Base-by-base conservation (phyloP, 202 grass and related monocot species). In the Zoysia matrella region DNA sequence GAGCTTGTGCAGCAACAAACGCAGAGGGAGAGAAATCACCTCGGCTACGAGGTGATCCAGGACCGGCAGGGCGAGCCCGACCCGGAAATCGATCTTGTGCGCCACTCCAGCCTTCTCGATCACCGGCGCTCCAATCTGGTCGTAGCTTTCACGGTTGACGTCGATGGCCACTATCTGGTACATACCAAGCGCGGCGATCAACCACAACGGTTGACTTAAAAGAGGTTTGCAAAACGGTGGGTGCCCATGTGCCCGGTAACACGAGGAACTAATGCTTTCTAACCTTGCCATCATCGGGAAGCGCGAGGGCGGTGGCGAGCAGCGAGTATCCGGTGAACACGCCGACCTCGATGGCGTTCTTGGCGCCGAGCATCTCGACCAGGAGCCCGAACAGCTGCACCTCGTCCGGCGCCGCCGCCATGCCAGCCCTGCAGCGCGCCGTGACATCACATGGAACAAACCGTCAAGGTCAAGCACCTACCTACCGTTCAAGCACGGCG, bases 311-410 rank as follows among this genome's bases (percentile, higher is more conserved):
- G 7, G 89, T 94, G 66, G 92, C 92, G 10, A 94, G 89, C 61
- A 94, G 84, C 50, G 89, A 94, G 80, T 94, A 94, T 0, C 89
- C 92, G 42, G 92, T 94, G 87, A 92, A 92, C 18, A 94, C 89
- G 36, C 92, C 92, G 58, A 94, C 74, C 85, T 94, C 87, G 18
- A 94, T 47, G 39, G 87, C 56, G 39, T 83, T 92, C 83, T 49
- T 92, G 69, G 92, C 89, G 48, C 81, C 86, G 70, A 94, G 60
- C 64, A 94, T 82, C 70, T 88, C 86, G 41, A 94, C 44, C 66
- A 94, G 84, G 3, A 92, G 80, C 39, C 83, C 73, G 8, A 94
- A 83, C 68, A 94, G 71, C 78, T 94, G 89, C 15, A 91, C 73
- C 81, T 94, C 70, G 63, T 94, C 89, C 52, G 92, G 89, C 52